Evolutionary conservation across 169 alveolate species (phyloP).

Genomic region (Cystoisospora suis): DNA sequence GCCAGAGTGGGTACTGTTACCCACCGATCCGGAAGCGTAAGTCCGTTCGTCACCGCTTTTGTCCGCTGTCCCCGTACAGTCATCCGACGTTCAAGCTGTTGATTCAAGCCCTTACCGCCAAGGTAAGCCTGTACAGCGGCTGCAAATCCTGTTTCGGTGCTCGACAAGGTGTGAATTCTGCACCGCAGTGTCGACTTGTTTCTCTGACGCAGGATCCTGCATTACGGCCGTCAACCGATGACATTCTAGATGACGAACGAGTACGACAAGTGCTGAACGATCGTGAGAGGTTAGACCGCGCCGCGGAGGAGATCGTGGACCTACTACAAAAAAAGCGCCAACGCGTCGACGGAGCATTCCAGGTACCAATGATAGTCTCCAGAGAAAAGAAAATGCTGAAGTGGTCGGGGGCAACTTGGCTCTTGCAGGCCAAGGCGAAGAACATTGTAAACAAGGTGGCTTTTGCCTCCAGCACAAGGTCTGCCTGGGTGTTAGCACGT

Average conservation of each 20-base stretch:
- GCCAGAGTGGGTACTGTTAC: no score
- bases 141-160: neutral
- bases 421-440: no score
- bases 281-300: neutral
- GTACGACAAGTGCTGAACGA: slow-evolving; percentile 15
- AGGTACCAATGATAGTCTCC: no score
- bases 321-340: neutral
- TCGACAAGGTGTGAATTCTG: neutral
- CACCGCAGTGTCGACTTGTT: neutral
- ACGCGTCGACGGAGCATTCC: no score
- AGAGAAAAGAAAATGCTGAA: no score
- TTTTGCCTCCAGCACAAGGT: no score
- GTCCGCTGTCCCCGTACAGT: no score
- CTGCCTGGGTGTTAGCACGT: no score
- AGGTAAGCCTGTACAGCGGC: neutral
- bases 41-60: no score
- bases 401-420: no score
- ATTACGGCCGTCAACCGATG: neutral
- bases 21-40: no score
- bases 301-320: neutral
- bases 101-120: neutral
- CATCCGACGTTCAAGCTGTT: slow-evolving; percentile 14
- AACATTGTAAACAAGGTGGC: no score
- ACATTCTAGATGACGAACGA: neutral
- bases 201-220: slow-evolving; percentile 3